Base-by-base conservation (phyloP, 139 green algal species). In the Haematococcus lacustris region DNA sequence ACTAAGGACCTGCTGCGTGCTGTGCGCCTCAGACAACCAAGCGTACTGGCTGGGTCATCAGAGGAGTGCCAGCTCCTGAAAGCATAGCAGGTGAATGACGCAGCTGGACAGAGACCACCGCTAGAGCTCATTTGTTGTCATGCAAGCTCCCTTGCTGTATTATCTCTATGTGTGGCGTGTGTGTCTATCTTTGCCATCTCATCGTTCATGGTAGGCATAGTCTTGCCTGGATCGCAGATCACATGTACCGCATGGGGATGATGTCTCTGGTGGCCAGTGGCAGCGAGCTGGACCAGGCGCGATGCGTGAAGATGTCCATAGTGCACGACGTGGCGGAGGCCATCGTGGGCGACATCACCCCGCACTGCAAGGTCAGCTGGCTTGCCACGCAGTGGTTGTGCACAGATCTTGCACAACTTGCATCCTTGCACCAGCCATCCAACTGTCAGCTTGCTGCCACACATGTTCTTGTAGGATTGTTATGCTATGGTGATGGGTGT, bases 281-380 rank as follows among this genome's bases (percentile, higher is more conserved):
- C 57, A 59, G 33, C 71, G 64, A 13, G 25, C 71, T 91, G n/a
- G 86, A 91, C 72, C 75, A 67, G 1, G 81, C 79, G 59, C 71
- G 76, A 77, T 85, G 59, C 0, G 70, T 32, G 37, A 23, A 88
- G 69, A 88, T 98, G 76, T 88, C 93, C 0, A 73, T 98, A 9
- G 90, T 96, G 7, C 93, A 98, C 68, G 93, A 98, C 71, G 73
- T 98, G 39, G 93, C 94, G 32, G 93, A 98, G 81, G 82, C 89
- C 9, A 88, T 98, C 43, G 94, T 96, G 32, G 93, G 93, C 0
- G 93, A 98, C 80, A 98, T 98, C 73, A 94, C 93, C 0, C 93
- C 93, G 0, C 78, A 89, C 71, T 89, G 83, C 77, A 75, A 78
- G 50, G 83, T 84, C 30, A 67, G 74, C 34, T 70, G 53, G 25